Conservation (phyloP, 73 alveolate genomes). For the Stentor roeselii region DNA sequence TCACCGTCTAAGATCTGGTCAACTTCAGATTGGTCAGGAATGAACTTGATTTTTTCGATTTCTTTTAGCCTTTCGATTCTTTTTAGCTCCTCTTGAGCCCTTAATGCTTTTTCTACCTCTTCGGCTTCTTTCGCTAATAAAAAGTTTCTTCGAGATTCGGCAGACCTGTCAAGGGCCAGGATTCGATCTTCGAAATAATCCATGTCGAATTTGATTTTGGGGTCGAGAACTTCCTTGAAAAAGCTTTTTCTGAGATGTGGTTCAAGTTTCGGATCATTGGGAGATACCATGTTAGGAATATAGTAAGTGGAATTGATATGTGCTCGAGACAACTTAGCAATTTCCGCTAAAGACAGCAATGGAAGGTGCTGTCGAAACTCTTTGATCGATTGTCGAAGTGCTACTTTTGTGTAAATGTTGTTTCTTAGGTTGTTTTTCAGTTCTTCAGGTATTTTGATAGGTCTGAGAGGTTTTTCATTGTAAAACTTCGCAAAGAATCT, state of each 20-base stretch:
- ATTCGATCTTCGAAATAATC: neutral
- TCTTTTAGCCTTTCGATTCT: neutral
- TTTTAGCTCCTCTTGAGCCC: neutral
- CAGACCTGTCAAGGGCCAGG: neutral
- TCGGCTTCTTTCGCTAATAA: neutral
- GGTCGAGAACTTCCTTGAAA: conserved; percentile 10
- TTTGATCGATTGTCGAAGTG: neutral
- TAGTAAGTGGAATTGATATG: neutral
- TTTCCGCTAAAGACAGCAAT: neutral
- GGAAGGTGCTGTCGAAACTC: neutral
- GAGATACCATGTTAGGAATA: conserved; percentile 9
- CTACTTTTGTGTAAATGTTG: neutral
- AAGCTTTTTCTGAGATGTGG: neutral
- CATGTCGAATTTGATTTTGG: neutral
- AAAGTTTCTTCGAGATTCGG: neutral
- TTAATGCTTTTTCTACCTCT: neutral
- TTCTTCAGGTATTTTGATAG: neutral
- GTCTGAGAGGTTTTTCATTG: neutral
- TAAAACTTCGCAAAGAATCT: neutral
- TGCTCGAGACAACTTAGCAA: neutral
- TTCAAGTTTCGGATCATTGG: neutral
- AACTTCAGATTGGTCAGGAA: neutral
- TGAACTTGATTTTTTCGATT: neutral
- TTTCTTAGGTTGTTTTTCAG: neutral
- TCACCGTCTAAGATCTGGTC: conserved; percentile 11